phyloP scores from a whole-genome alignment of 805 yeast genomes.

The Saccharomycopsis olivae region DNA sequence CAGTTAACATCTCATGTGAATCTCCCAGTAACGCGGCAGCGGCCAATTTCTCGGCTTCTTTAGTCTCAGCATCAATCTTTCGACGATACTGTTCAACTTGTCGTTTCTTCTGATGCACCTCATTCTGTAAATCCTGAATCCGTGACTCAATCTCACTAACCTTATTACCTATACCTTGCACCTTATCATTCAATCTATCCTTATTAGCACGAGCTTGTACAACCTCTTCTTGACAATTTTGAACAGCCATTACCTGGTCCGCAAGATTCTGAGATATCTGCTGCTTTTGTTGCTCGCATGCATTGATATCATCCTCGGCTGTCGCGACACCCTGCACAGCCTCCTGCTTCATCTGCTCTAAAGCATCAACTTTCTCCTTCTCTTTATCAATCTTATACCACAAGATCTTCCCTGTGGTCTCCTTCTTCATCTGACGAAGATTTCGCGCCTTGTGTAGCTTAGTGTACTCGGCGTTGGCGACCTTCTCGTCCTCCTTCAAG shows the following conservation, averaged over 20 bases:
- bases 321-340: conserved; percentile 18
- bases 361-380: conserved; percentile 24
- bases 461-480: conserved; percentile 31
- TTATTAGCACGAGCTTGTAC: too few species aligned
- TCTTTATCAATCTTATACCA: conserved; percentile 34
- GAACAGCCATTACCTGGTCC: conserved; percentile 2
- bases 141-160: conserved; percentile 20
- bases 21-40: conserved; percentile 17
- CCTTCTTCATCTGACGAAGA: conserved; percentile 28
- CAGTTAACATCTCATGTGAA: neutral
- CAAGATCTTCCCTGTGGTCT: conserved; percentile 36
- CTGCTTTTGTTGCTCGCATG: neutral
- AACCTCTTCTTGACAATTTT: neutral
- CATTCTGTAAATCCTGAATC: conserved; percentile 12
- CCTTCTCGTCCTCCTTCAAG: conserved; percentile 31
- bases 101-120: conserved; percentile 17
- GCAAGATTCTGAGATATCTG: neutral
- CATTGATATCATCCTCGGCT: conserved; percentile 18
- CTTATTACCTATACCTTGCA: conserved; percentile 19
- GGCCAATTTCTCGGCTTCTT: conserved; percentile 28
- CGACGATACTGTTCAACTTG: too few species aligned
- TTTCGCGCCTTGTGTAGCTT: conserved; percentile 32
- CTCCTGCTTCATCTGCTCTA: too few species aligned
- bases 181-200: neutral
- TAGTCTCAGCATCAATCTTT: conserved; percentile 22